Evolutionary conservation across 192 early-diverging fungal species (phyloP).

Genomic region (Gamsiella multidivaricata): DNA sequence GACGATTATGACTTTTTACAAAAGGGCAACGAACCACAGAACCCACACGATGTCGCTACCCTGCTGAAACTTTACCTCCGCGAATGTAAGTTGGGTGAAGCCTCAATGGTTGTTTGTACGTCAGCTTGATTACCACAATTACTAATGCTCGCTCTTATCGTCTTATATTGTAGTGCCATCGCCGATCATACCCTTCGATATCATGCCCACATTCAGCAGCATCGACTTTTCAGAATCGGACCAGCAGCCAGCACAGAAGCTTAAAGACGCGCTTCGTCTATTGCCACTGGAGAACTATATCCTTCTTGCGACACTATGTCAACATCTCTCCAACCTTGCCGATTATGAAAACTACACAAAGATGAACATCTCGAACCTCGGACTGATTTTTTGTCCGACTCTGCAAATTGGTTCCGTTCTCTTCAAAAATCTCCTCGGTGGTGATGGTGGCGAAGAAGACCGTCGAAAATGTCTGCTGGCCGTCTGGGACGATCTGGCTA

Average conservation of each 20-base stretch:
- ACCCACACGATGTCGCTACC: slow-evolving; percentile 66
- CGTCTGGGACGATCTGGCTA: slow-evolving; percentile 31
- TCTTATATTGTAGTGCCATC: slow-evolving; percentile 50
- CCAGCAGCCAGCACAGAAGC: slow-evolving; percentile 3
- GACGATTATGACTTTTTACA: slow-evolving; percentile 63
- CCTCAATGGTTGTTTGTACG: background rate
- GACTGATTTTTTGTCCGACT: slow-evolving; percentile 68
- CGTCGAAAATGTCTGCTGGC: slow-evolving; percentile 18
- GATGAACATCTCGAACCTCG: slow-evolving; percentile 69
- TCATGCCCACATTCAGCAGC: slow-evolving; percentile 46
- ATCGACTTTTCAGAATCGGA: slow-evolving; percentile 42
- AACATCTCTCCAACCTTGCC: slow-evolving; percentile 61
- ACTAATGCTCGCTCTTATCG: background rate
- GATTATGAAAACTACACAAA: slow-evolving; percentile 57
- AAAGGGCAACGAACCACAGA: slow-evolving; percentile 53
- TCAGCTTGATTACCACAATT: background rate
- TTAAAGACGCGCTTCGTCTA: slow-evolving; percentile 28
- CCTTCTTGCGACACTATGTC: slow-evolving; percentile 58
- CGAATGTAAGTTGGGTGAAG: slow-evolving; percentile 56
- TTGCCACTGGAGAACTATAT: slow-evolving; percentile 61
- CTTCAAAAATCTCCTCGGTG: slow-evolving; percentile 63
- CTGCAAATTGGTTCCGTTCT: slow-evolving; percentile 61
- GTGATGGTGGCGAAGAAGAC: slow-evolving; percentile 34
- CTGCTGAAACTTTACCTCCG: slow-evolving; percentile 67
- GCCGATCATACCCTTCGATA: slow-evolving; percentile 55